phyloP scores from a whole-genome alignment of 768 basidiomycete species.

The Galerina sulciceps region DNA sequence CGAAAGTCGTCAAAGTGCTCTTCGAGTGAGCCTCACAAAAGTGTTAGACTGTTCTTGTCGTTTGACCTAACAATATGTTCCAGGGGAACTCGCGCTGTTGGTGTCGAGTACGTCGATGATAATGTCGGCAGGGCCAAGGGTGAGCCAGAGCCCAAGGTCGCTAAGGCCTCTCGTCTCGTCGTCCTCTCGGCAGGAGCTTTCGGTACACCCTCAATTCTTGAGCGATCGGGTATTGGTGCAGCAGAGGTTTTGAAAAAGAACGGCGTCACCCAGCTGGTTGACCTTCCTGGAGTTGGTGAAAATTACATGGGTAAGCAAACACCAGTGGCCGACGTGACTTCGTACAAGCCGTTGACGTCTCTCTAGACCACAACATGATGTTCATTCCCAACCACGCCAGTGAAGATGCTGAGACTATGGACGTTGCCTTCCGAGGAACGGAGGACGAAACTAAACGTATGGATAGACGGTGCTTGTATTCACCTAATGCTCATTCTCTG shows the following conservation, averaged over 20 bases:
- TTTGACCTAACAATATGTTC: neutral
- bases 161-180: constrained; percentile 46
- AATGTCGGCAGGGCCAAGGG: constrained; percentile 27
- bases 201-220: constrained; percentile 57
- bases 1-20: constrained; percentile 47
- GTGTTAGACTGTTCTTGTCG: neutral
- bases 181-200: constrained; percentile 56
- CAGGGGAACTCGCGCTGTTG: constrained; percentile 47
- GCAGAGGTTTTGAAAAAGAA: constrained; percentile 45
- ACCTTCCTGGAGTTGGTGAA: constrained; percentile 78
- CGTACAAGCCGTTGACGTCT: neutral
- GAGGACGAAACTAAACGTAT: constrained; percentile 43
- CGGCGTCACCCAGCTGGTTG: constrained; percentile 52
- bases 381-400: constrained; percentile 45
- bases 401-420: constrained; percentile 53
- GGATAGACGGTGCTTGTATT: constrained; percentile 9
- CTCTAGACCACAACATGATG: constrained; percentile 44
- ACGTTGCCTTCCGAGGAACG: constrained; percentile 45
- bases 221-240: constrained; percentile 64
- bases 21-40: constrained; percentile 42
- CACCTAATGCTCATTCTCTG: neutral
- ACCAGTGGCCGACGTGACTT: neutral
- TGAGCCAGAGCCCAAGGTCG: constrained; percentile 23
- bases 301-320: constrained; percentile 51
- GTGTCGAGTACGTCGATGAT: constrained; percentile 54